Evolutionary conservation across 2,329 filamentous ascomycete species (phyloP).

Genomic region (Beauveria pseudobassiana): DNA sequence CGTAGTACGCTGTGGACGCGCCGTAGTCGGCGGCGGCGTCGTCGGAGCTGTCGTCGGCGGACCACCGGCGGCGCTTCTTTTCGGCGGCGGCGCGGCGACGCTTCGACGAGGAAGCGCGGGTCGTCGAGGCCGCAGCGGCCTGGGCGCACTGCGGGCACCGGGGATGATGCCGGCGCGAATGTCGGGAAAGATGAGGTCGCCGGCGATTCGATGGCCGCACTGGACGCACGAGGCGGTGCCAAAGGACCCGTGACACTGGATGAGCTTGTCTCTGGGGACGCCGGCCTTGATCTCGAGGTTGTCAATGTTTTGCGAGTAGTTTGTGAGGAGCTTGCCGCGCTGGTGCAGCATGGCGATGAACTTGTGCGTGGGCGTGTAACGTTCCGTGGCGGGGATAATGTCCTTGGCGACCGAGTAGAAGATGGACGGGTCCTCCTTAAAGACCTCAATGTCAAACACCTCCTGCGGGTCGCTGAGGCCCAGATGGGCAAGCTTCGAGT

Average conservation of each 20-base stretch:
- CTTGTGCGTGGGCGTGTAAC: conserved; percentile 84
- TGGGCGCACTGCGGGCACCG: conserved; percentile 65
- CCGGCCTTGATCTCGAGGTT: conserved; percentile 87
- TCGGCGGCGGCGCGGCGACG: conserved; percentile 26
- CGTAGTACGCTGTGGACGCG: conserved; percentile 39
- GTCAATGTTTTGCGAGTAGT: conserved; percentile 99
- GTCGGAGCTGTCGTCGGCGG: conserved; percentile 31
- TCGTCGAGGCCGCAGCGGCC: conserved; percentile 31
- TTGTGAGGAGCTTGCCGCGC: conserved; percentile 82
- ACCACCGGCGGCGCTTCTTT: conserved; percentile 28
- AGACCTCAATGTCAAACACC: conserved; percentile 86
- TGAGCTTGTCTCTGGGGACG: conserved; percentile 69
- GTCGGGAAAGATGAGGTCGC: conserved; percentile 71
- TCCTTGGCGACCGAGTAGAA: conserved; percentile 91
- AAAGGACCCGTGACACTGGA: conserved; percentile 96
- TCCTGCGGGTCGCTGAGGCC: conserved; percentile 82
- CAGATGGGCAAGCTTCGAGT: conserved; percentile 73
- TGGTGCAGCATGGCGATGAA: conserved; percentile 88
- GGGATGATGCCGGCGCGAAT: conserved; percentile 67
- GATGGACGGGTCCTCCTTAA: conserved; percentile 75
- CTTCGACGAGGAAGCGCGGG: conserved; percentile 24
- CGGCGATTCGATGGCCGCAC: conserved; percentile 66
- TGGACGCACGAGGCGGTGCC: conserved; percentile 84
- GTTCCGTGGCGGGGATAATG: conserved; percentile 73
- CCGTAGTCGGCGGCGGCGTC: conserved; percentile 24